Base-by-base conservation (phyloP, 164 flowering plant genomes). In the Dillenia suffruticosa region DNA sequence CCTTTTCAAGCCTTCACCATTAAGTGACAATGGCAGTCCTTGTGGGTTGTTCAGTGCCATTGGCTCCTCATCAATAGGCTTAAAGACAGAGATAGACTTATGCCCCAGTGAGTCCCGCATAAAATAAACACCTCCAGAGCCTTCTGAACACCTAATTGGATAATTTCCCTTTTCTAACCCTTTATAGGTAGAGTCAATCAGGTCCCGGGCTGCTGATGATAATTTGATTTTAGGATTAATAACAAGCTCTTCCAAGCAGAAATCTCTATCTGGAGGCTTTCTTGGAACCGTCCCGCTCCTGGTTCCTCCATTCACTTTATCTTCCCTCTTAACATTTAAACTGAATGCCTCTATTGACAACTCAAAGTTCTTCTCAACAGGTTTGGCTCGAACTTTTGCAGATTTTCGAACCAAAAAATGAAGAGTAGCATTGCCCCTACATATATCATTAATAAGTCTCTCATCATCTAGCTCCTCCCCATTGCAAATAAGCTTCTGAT, bases 31-130 rank as follows among this genome's bases (percentile, higher is more conserved):
- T 11, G 92, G 92, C 8, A 82, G 66, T 44, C 84, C 86, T 12
- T 63, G 81, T 22, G 96, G 96, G 46, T 83, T 89, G 60, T 89
- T 83, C 45, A 71, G 70, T 52, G 96, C 90, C 79, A 72, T 79
- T 11, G 96, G 96, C 47, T 89, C 96, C 74, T 89, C 96, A 72
- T 89, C 96, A 7, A 81, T 69, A 1, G 96, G 96, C 79, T 89
- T 89, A 62, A 88, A 86, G 49, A 88, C 80, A 22, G 88, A 63
- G 13, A 84, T 72, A 68, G 66, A 69, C 44, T 78, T 65, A 26
- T 68, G 61, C 6, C 90, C 85, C 2, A 57, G 57, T 0, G 73
- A 47, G 69, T 86, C 83, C 43, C 61, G 81, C 92, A 89, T 81
- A 54, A 89, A 79, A 68, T 89, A 89, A 54, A 86, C 80, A 53